Percentiles rank a stretch among this genome's conserved stretches.
phyloP scores from a whole-genome alignment of 2,329 filamentous ascomycete genomes.

The Dendrostoma leiphaemia region DNA sequence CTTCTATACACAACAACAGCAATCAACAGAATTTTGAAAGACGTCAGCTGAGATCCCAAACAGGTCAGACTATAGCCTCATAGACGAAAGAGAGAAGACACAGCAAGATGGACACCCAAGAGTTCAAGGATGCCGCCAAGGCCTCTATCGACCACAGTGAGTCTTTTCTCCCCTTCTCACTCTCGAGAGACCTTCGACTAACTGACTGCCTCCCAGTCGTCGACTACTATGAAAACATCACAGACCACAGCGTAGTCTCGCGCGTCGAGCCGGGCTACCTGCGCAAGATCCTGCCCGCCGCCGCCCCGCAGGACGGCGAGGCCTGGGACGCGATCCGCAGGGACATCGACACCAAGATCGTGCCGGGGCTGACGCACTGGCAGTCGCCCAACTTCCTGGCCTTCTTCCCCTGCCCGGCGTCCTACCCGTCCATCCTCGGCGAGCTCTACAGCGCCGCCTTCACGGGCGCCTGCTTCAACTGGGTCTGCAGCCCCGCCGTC shows the following conservation, averaged over 20 bases:
- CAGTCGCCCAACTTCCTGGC: constrained; percentile 94
- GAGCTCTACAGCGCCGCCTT: constrained; percentile 91
- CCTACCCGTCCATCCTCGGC: constrained; percentile 82
- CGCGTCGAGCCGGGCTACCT: constrained; percentile 84
- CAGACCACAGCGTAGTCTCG: constrained; percentile 69
- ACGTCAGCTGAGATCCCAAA: no score
- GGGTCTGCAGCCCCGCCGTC: constrained; percentile 88
- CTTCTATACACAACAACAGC: no score
- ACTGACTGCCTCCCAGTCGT: constrained; percentile 55
- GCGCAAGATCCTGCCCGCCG: constrained; percentile 69
- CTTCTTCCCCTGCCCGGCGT: constrained; percentile 83
- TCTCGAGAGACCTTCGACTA: constrained; percentile 5
- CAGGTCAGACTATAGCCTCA: no score
- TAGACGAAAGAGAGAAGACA: no score
- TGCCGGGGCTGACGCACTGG: constrained; percentile 92
- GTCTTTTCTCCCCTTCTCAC: constrained; percentile 29
- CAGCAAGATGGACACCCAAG: constrained; percentile 67
- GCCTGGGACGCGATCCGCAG: constrained; percentile 76
- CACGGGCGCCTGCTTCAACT: constrained; percentile 91
- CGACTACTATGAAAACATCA: constrained; percentile 76
- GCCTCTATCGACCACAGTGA: constrained; percentile 80
- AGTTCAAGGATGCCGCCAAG: constrained; percentile 76
- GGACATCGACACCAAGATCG: constrained; percentile 82
- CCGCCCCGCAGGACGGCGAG: constrained; percentile 65
- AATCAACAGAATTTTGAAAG: no score